Evolutionary conservation across 1,139 yeast species (phyloP).

Genomic region (Pichia sp.): DNA sequence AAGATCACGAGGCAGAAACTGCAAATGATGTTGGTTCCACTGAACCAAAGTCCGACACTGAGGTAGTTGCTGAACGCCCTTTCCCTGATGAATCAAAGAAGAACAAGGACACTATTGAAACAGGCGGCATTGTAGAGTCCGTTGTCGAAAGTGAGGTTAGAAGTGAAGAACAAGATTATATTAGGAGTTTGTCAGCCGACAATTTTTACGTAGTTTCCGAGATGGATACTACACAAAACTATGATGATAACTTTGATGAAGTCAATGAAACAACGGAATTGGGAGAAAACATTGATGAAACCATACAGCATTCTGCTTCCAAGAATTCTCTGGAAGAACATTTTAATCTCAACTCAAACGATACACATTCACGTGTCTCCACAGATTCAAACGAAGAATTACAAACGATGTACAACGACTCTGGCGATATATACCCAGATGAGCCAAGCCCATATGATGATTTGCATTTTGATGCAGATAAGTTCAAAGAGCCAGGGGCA

Average conservation of each 20-base stretch:
- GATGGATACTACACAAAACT: neutral
- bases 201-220: neutral
- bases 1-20: neutral
- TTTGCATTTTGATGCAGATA: neutral
- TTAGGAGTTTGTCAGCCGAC: neutral
- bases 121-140: too few species aligned
- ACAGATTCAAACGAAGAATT: neutral
- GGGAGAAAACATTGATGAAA: neutral
- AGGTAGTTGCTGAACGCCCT: too few species aligned
- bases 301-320: neutral
- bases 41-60: too few species aligned
- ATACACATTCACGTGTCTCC: neutral
- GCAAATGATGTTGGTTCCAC: neutral
- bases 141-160: too few species aligned
- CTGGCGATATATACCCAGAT: neutral
- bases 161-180: neutral
- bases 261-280: neutral
- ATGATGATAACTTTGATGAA: neutral
- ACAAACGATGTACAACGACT: neutral
- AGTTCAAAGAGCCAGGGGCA: slow-evolving; percentile 13
- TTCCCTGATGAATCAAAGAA: too few species aligned
- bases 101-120: too few species aligned
- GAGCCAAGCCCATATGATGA: neutral
- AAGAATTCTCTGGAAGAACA: neutral
- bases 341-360: neutral